Evolutionary conservation across 106 monocot species (phyloP).

Genomic region (Agapanthus africanus): DNA sequence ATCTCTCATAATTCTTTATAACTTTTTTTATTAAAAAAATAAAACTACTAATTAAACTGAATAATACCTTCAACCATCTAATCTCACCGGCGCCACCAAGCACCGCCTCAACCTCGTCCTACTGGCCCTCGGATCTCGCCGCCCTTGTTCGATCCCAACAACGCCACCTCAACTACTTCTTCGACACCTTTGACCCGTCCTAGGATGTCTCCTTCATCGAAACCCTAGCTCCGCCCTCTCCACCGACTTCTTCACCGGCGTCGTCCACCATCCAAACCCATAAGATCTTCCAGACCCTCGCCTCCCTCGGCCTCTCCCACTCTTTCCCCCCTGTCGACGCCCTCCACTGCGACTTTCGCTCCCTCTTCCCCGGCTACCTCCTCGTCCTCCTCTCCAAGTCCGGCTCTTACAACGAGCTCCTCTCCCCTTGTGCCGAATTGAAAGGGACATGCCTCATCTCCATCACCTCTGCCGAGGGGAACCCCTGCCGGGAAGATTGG

Average conservation of each 20-base stretch:
- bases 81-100: too few relatives aligned
- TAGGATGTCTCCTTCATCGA: constrained; percentile 46
- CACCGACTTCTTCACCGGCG: constrained; percentile 76
- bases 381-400: constrained; percentile 78
- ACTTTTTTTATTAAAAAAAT: too few relatives aligned
- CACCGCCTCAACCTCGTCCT: too few relatives aligned
- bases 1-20: too few relatives aligned
- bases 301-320: constrained; percentile 62
- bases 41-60: too few relatives aligned
- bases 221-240: constrained; percentile 43
- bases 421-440: constrained; percentile 55
- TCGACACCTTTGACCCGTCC: constrained; percentile 48
- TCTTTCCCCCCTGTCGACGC: constrained; percentile 72
- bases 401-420: constrained; percentile 76
- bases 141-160: constrained; percentile 53
- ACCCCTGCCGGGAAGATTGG: constrained; percentile 81
- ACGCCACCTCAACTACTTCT: constrained; percentile 62
- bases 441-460: constrained; percentile 68
- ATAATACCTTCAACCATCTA: too few relatives aligned
- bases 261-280: constrained; percentile 74
- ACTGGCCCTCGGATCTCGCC: constrained; percentile 26
- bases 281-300: constrained; percentile 69
- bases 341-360: constrained; percentile 86
- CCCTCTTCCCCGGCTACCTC: constrained; percentile 46
- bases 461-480: constrained; percentile 45